phyloP scores from a whole-genome alignment of 2,329 filamentous ascomycete genomes.

The Pyrenophora teres region DNA sequence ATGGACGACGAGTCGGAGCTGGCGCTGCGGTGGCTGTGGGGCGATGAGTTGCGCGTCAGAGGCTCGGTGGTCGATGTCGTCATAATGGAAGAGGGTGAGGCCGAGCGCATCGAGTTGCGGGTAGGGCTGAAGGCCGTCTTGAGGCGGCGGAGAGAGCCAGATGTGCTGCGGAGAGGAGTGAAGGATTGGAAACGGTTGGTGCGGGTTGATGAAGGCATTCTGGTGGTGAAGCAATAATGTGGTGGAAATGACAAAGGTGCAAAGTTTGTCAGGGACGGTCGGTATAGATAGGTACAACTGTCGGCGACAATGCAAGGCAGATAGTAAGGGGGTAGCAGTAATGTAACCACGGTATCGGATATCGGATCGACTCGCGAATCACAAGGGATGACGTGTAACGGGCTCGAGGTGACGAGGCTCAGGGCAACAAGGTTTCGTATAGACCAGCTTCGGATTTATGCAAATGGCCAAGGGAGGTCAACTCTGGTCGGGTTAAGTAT shows the following conservation, averaged over 20 bases:
- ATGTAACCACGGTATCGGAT: slow-evolving; percentile 5
- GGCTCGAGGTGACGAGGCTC: slow-evolving; percentile 1
- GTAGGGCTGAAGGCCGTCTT: slow-evolving; percentile 44
- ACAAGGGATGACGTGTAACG: slow-evolving; percentile 3
- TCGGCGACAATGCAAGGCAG: slow-evolving; percentile 4
- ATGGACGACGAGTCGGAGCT: slow-evolving; percentile 32
- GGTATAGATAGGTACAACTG: not conserved
- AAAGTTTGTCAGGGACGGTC: not conserved
- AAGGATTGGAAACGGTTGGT: slow-evolving; percentile 48
- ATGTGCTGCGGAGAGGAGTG: slow-evolving; percentile 39
- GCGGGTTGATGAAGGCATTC: slow-evolving; percentile 41
- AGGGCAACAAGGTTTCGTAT: slow-evolving; percentile 7
- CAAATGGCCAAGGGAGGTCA: slow-evolving; percentile 19
- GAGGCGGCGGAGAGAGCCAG: slow-evolving; percentile 39
- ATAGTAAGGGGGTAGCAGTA: not conserved
- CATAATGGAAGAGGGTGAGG: slow-evolving; percentile 25
- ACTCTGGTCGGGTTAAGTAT: slow-evolving; percentile 11
- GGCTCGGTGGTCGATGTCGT: slow-evolving; percentile 37
- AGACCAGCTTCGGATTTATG: slow-evolving; percentile 22
- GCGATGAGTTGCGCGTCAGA: slow-evolving; percentile 36
- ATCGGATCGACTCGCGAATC: slow-evolving; percentile 11
- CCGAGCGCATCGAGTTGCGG: slow-evolving; percentile 35
- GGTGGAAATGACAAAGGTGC: slow-evolving; percentile 3
- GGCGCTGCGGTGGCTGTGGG: slow-evolving; percentile 37
- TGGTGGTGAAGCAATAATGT: slow-evolving; percentile 2